A percentile compares a stretch with the other conserved stretches of the same genome.
Conservation (phyloP, 1,284 basidiomycete genomes). For the Apiotrichum veenhuisii region DNA sequence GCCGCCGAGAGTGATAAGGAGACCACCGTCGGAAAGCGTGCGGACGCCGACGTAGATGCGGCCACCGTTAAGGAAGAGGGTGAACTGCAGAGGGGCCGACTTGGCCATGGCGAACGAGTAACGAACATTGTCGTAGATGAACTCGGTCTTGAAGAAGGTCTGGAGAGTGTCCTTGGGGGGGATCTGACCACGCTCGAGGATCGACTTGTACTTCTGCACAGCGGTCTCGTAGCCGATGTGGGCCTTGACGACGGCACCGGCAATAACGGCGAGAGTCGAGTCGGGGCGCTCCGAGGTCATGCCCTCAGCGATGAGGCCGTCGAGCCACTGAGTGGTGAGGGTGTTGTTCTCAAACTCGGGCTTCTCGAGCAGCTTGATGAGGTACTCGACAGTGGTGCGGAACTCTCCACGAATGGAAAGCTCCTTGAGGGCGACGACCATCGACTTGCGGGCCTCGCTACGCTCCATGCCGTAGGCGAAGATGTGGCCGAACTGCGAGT, state of each 20-base stretch:
- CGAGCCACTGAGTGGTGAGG: constrained; percentile 98
- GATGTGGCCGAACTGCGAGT: constrained; percentile 98
- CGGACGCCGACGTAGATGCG: constrained; percentile 84
- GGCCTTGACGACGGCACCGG: constrained; percentile 95
- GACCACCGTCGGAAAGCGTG: constrained; percentile 88
- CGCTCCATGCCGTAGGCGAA: constrained; percentile 99
- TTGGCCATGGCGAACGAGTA: constrained; percentile 96
- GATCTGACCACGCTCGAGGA: constrained; percentile 94
- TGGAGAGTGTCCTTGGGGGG: constrained; percentile 91
- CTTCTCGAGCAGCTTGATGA: constrained; percentile 94
- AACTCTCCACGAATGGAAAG: constrained; percentile 98
- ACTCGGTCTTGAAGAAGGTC: constrained; percentile 95
- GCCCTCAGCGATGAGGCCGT: constrained; percentile 87
- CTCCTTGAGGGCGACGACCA: constrained; percentile 99
- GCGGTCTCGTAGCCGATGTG: constrained; percentile 85
- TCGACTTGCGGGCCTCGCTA: constrained; percentile 93
- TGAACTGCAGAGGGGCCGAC: constrained; percentile 83
- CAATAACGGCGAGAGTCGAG: constrained; percentile 85
- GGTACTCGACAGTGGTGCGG: constrained; percentile 96
- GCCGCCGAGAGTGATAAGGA: constrained; percentile 85
- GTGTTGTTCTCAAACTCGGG: constrained; percentile 96
- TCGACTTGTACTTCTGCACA: constrained; percentile 87
- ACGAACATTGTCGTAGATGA: constrained; percentile 94
- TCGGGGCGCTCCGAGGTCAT: constrained; percentile 97
- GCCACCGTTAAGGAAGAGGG: constrained; percentile 93